Percentiles rank a stretch among this genome's conserved stretches.
Evolutionary conservation across 179 eudicot species (phyloP).

Genomic region (Amaranthus tricolor): DNA sequence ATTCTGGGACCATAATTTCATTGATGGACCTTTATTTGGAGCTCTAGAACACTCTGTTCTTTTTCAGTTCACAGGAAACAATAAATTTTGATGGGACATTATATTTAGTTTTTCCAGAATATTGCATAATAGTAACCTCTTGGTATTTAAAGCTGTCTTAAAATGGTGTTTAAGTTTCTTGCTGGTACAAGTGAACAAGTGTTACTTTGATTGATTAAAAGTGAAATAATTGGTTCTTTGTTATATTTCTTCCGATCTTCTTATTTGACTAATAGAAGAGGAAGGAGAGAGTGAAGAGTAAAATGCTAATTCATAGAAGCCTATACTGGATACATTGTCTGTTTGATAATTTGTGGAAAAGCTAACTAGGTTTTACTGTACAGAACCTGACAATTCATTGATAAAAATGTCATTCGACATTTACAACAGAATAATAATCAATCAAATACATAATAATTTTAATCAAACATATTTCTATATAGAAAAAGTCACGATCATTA

Average conservation of each 20-base stretch:
- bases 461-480: no score
- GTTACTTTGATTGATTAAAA: not conserved
- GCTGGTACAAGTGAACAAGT: not conserved
- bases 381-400: no score
- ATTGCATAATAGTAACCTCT: no score
- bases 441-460: no score
- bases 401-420: no score
- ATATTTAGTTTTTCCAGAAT: not conserved
- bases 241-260: not conserved
- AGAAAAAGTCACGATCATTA: no score
- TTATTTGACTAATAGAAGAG: not conserved
- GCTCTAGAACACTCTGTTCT: not conserved
- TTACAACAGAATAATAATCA: no score
- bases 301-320: not conserved
- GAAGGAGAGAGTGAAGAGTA: not conserved
- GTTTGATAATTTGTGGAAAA: no score
- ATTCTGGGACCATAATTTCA: no score
- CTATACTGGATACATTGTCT: not conserved
- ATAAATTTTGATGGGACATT: not conserved
- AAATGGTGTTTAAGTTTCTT: no score
- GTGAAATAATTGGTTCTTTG: not conserved
- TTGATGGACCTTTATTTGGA: not conserved
- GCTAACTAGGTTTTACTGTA: no score
- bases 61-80: not conserved
- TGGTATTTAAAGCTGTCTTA: no score